A percentile compares a stretch with the other conserved stretches of the same genome.
Evolutionary conservation across 768 basidiomycete genomes (phyloP).

Genomic region (Russula earlei): DNA sequence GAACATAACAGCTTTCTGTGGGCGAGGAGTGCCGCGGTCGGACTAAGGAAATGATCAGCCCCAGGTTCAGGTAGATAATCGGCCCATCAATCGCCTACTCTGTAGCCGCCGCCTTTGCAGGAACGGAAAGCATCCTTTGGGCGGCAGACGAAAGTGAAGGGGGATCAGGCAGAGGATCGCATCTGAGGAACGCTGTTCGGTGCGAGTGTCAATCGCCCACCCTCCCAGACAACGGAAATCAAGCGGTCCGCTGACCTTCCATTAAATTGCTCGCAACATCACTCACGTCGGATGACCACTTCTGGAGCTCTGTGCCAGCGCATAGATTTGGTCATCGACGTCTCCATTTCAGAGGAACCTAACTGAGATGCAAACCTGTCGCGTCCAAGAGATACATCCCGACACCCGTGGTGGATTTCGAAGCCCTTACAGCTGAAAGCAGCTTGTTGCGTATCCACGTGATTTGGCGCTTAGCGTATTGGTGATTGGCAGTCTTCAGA

Average conservation of each 20-base stretch:
- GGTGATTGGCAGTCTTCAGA: conserved; percentile 81
- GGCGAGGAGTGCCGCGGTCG: conserved; percentile 42
- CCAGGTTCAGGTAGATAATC: neutral
- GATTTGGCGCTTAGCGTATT: conserved; percentile 87
- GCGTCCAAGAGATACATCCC: conserved; percentile 59
- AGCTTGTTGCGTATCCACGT: conserved; percentile 91
- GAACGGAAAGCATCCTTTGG: conserved; percentile 38
- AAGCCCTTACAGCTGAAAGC: conserved; percentile 54
- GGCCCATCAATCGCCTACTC: conserved; percentile 29
- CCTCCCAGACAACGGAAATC: neutral
- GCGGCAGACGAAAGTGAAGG: conserved; percentile 45
- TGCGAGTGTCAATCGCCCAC: neutral
- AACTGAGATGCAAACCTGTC: conserved; percentile 35
- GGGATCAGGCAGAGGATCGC: conserved; percentile 45
- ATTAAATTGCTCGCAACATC: conserved; percentile 41
- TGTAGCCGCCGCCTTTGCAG: conserved; percentile 31
- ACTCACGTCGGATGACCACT: conserved; percentile 51
- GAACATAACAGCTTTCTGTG: conserved; percentile 51
- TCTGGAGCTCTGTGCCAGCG: neutral
- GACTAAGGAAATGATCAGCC: conserved; percentile 33
- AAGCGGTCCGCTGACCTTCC: conserved; percentile 31
- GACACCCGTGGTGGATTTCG: conserved; percentile 32
- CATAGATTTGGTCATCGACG: conserved; percentile 28
- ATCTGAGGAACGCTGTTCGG: conserved; percentile 7
- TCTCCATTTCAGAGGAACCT: conserved; percentile 27